phyloP scores from a whole-genome alignment of 805 yeast genomes.

The Lipomyces mesembrius region DNA sequence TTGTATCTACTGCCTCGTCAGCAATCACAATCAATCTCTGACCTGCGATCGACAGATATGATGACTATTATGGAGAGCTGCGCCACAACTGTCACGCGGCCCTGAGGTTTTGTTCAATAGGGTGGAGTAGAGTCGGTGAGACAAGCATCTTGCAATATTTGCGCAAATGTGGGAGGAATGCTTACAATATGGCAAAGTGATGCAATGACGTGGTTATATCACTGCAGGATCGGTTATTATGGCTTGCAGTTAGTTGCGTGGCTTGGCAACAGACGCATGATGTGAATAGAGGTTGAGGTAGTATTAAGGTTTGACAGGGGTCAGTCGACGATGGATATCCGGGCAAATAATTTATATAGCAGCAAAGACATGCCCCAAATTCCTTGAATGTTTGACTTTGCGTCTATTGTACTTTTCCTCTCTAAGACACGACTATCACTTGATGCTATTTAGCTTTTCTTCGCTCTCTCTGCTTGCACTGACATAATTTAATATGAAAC shows the following conservation, averaged over 20 bases:
- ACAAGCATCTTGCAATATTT: no score
- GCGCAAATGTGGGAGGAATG: no score
- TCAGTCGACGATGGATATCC: background rate
- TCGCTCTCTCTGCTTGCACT: background rate
- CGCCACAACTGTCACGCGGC: no score
- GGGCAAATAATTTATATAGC: background rate
- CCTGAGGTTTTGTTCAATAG: no score
- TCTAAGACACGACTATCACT: background rate
- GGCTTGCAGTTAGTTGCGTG: background rate
- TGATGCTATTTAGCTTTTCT: background rate
- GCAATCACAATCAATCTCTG: no score
- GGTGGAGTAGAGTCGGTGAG: no score
- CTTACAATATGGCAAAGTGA: background rate
- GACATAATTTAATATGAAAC: background rate
- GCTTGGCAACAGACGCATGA: background rate
- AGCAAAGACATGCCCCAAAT: background rate
- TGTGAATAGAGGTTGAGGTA: background rate
- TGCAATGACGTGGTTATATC: background rate
- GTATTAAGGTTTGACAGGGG: background rate
- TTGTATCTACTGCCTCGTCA: no score
- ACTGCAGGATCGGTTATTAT: background rate
- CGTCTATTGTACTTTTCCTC: background rate
- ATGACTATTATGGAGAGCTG: no score
- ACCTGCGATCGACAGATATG: no score
- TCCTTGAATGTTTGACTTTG: background rate